phyloP scores from a whole-genome alignment of 176 grass and related monocot genomes.

The Raddia distichophylla region DNA sequence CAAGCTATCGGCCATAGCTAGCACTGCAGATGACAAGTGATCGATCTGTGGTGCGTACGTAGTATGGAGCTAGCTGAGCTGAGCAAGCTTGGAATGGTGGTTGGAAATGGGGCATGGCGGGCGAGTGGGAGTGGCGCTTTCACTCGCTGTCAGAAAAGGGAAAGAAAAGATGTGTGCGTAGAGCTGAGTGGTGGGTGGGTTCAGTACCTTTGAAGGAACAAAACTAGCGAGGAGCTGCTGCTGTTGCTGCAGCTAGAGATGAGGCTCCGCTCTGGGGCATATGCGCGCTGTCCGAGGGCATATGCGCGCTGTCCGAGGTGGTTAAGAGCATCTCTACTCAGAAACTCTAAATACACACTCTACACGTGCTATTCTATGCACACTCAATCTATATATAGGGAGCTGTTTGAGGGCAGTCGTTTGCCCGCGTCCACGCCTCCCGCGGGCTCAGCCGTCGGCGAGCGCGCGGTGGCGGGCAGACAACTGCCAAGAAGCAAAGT shows the following conservation, averaged over 20 bases:
- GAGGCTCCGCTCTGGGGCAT: background rate
- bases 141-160: slow-evolving; percentile 47
- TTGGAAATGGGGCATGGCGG: slow-evolving; percentile 29
- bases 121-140: slow-evolving; percentile 48
- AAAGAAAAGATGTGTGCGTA: too few species aligned
- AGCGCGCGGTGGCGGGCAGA: too few species aligned
- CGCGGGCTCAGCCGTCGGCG: too few species aligned
- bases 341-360: too few species aligned
- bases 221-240: background rate
- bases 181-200: slow-evolving; percentile 37
- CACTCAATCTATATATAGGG: too few species aligned
- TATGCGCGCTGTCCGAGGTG: background rate
- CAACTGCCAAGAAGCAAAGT: too few species aligned
- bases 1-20: too few species aligned
- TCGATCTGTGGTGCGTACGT: slow-evolving; percentile 17
- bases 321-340: background rate
- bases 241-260: background rate
- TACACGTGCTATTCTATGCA: too few species aligned
- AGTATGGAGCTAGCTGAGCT: background rate
- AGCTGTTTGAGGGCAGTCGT: too few species aligned
- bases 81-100: background rate
- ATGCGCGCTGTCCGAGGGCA: too few species aligned
- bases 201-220: slow-evolving; percentile 42
- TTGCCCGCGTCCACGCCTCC: too few species aligned
- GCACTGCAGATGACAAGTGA: slow-evolving; percentile 9